Conservation (phyloP, 2,329 filamentous ascomycete genomes). For the Claviceps sp. region DNA sequence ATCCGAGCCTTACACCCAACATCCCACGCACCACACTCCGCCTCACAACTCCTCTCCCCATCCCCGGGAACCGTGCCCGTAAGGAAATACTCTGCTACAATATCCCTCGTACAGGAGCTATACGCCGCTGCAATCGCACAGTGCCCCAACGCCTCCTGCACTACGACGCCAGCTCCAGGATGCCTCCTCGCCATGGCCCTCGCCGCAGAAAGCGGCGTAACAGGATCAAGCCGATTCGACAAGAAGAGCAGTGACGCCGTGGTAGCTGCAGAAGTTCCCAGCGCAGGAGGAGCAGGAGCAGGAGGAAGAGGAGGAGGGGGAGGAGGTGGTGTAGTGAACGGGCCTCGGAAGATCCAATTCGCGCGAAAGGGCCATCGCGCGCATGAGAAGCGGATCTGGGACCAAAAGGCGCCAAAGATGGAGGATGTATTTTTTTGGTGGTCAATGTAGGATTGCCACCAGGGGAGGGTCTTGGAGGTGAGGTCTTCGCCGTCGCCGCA, state of each 20-base stretch:
- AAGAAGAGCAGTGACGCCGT: constrained; percentile 30
- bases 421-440: constrained; percentile 15
- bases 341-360: constrained; percentile 26
- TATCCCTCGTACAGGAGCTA: constrained; percentile 9
- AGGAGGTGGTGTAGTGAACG: constrained; percentile 18
- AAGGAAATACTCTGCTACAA: constrained; percentile 11
- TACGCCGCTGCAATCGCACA: constrained; percentile 2
- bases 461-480: constrained; percentile 9
- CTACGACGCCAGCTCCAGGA: constrained; percentile 11
- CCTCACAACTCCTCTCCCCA: constrained; percentile 9
- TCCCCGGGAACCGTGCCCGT: constrained; percentile 9
- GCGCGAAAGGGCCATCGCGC: constrained; percentile 23
- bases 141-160: constrained; percentile 13
- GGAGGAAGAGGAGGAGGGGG: constrained; percentile 9
- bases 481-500: constrained; percentile 23
- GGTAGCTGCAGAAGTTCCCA: constrained; percentile 14
- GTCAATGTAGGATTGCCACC: constrained; percentile 18
- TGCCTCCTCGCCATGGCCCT: constrained; percentile 8
- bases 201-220: constrained; percentile 25
- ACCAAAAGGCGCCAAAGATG: constrained; percentile 20
- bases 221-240: constrained; percentile 28
- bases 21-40: constrained; percentile 11
- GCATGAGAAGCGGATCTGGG: constrained; percentile 25
- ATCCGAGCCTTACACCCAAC: background rate
- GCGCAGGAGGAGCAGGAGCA: constrained; percentile 6